phyloP scores from a whole-genome alignment of 2,329 filamentous ascomycete genomes.

The Fusarium sp. region DNA sequence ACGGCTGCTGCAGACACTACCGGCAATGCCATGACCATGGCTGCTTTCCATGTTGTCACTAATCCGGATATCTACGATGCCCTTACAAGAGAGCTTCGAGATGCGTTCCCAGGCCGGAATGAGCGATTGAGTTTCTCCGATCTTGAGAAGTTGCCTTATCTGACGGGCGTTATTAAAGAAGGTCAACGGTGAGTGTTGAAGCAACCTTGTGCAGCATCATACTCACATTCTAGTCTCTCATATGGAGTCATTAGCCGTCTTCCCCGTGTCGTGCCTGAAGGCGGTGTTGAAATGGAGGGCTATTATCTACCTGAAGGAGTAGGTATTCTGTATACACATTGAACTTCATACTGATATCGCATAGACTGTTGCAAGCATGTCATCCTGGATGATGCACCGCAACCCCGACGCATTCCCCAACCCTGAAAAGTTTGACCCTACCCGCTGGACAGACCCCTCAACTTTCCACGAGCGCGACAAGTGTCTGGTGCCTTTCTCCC shows the following conservation, averaged over 20 bases:
- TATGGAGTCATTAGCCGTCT: slow-evolving; percentile 24
- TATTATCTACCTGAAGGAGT: slow-evolving; percentile 21
- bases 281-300: slow-evolving; percentile 13
- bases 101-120: slow-evolving; percentile 17
- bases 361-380: slow-evolving; percentile 21
- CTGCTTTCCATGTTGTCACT: slow-evolving; percentile 20
- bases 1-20: slow-evolving; percentile 22
- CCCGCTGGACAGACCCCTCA: slow-evolving; percentile 19
- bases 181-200: slow-evolving; percentile 10
- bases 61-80: slow-evolving; percentile 14
- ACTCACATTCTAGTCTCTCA: slow-evolving; percentile 3
- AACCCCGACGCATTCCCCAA: slow-evolving; percentile 9
- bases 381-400: slow-evolving; percentile 31
- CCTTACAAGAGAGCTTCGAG: slow-evolving; percentile 15
- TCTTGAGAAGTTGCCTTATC: slow-evolving; percentile 18
- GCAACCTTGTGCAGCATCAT: too few species aligned
- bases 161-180: slow-evolving; percentile 24
- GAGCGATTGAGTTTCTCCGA: slow-evolving; percentile 4
- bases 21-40: slow-evolving; percentile 21
- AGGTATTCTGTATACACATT: not conserved
- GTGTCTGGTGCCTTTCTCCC: slow-evolving; percentile 17
- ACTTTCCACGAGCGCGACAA: slow-evolving; percentile 19
- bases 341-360: not conserved
- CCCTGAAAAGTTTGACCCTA: slow-evolving; percentile 19
- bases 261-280: slow-evolving; percentile 20